Conservation (phyloP, 495 filamentous ascomycete genomes). For the Clavariopsis aquatica region DNA sequence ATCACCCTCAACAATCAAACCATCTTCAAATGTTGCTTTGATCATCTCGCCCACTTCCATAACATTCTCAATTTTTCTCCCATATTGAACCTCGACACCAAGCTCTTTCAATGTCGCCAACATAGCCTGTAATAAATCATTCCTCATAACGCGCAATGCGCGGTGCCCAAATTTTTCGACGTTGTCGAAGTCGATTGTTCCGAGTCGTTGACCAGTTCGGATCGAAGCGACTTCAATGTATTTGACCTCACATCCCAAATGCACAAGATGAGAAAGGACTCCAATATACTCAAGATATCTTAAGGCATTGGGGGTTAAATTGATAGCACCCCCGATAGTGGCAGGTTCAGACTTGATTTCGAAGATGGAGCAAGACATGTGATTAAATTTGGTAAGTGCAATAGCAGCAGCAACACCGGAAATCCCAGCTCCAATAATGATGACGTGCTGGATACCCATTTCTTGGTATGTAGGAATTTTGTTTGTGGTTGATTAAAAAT, state of each 20-base stretch:
- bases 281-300: conserved; percentile 32
- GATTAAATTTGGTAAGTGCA: conserved; percentile 19
- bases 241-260: conserved; percentile 23
- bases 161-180: conserved; percentile 26
- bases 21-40: conserved; percentile 20
- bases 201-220: conserved; percentile 25
- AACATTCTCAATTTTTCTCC: conserved; percentile 13
- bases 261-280: conserved; percentile 5
- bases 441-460: conserved; percentile 27
- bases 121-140: conserved; percentile 19
- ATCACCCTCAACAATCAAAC: conserved; percentile 17
- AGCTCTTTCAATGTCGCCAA: conserved; percentile 20
- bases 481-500: not conserved
- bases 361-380: conserved; percentile 23
- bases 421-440: conserved; percentile 36
- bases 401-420: conserved; percentile 26
- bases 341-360: conserved; percentile 30
- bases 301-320: conserved; percentile 32
- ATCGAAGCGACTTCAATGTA: conserved; percentile 28
- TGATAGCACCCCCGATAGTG: conserved; percentile 33
- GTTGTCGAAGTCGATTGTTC: conserved; percentile 26
- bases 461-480: not conserved
- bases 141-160: conserved; percentile 27
- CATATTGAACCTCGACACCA: conserved; percentile 27
- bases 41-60: conserved; percentile 10